Conservation (phyloP, 495 filamentous ascomycete species). For the Lichenothelia convexa region DNA sequence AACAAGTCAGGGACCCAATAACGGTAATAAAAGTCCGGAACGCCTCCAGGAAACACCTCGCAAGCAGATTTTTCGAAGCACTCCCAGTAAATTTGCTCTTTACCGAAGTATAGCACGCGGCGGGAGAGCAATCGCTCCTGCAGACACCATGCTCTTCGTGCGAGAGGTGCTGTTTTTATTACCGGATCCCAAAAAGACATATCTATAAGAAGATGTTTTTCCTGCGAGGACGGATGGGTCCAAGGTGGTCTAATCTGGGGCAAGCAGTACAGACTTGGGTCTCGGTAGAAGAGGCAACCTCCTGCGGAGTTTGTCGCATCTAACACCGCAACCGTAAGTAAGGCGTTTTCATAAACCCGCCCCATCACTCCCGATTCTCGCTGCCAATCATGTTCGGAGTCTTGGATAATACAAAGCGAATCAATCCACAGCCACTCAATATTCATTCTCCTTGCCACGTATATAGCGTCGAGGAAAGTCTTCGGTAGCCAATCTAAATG, state of each 20-base stretch:
- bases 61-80: neutral
- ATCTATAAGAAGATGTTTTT: neutral
- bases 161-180: neutral
- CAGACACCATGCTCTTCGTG: conserved; percentile 2
- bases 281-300: neutral
- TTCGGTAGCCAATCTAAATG: neutral
- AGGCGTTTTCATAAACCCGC: neutral
- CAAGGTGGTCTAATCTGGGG: neutral
- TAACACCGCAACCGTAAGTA: neutral
- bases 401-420: no score
- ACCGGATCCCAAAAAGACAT: neutral
- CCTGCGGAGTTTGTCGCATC: neutral
- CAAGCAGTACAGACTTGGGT: neutral
- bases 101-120: neutral
- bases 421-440: no score
- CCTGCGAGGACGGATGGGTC: neutral
- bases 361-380: neutral
- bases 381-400: neutral
- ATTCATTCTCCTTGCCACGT: neutral
- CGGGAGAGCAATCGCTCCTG: conserved; percentile 4
- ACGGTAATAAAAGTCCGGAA: neutral
- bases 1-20: neutral
- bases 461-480: neutral
- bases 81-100: conserved; percentile 4
- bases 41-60: neutral